phyloP scores from a whole-genome alignment of 2,329 filamentous ascomycete species.

The Lomentospora prolificans region DNA sequence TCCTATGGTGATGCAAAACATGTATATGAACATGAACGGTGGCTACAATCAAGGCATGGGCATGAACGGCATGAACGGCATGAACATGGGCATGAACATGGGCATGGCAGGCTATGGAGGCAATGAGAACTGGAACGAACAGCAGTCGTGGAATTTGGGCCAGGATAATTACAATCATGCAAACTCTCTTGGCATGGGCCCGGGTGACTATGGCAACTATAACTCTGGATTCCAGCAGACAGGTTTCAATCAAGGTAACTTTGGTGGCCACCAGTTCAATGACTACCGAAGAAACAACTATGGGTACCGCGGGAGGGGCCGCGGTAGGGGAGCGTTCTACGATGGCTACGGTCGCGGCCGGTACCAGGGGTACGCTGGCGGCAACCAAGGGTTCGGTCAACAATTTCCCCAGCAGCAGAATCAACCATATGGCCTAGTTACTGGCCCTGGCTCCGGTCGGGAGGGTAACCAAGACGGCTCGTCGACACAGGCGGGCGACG shows the following conservation, averaged over 20 bases:
- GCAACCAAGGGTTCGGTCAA: slow-evolving; percentile 14
- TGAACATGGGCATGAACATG: slow-evolving; percentile 52
- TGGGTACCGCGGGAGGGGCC: slow-evolving; percentile 56
- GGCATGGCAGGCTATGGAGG: slow-evolving; percentile 55
- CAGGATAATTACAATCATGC: slow-evolving; percentile 84
- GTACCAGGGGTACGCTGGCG: slow-evolving; percentile 16
- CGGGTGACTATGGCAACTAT: slow-evolving; percentile 72
- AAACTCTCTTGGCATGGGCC: slow-evolving; percentile 73
- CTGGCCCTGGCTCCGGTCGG: slow-evolving; percentile 5
- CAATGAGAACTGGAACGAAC: slow-evolving; percentile 73
- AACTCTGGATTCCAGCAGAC: slow-evolving; percentile 62
- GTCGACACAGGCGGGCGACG: neutral
- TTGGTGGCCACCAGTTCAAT: slow-evolving; percentile 64
- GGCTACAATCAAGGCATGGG: slow-evolving; percentile 69
- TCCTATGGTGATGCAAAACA: slow-evolving; percentile 63
- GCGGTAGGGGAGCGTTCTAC: slow-evolving; percentile 45
- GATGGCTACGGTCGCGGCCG: slow-evolving; percentile 17
- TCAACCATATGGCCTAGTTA: slow-evolving; percentile 12
- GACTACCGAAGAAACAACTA: slow-evolving; percentile 63
- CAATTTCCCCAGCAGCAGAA: slow-evolving; percentile 7
- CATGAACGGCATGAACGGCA: slow-evolving; percentile 57
- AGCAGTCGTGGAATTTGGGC: slow-evolving; percentile 74
- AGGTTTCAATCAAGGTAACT: slow-evolving; percentile 78
- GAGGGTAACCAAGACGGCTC: slow-evolving; percentile 3
- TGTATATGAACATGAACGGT: slow-evolving; percentile 78